Base-by-base conservation (phyloP, 306 rosid genomes). In the Lathyrus tuberosus region DNA sequence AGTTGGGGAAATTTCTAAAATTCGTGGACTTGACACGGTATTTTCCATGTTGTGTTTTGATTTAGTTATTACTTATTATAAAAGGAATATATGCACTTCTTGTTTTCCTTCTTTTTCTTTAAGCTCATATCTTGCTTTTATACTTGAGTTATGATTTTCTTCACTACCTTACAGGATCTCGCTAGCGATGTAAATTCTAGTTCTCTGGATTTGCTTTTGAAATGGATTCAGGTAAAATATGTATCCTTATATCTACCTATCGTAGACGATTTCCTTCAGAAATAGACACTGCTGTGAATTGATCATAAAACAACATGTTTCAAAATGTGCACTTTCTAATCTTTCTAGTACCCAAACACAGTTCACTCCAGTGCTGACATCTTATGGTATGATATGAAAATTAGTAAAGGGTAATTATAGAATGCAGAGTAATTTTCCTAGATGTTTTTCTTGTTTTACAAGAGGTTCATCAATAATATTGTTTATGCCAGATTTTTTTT, bases 211-310 rank as follows among this genome's bases (percentile, higher is more conserved):
- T 60, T 93, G 85, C 84, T 93, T 78, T 80, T 93, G 73, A 83
- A 73, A 74, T 93, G 97, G 97, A 84, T 90, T 67, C 91, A 93
- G 98, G 98, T 93, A 84, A 42, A 48, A 33, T 72, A 52, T 26
- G 20, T 56, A 40, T 68, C 28, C 52, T 75, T 61, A 33, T 47
- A 61, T 66, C 26, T 48, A 16, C 15, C 16, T 53, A 7, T n/a
- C n/a, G 20, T 57, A 12, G 56, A 38, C 22, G 18, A 6, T 66
- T 72, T 30, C 59, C 62, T 24, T 48, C 26, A 13, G 18, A 63
- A 38, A 38, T 26, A 37, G 44, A 57, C 58, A 58, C 49, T 28
- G 30, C n/a, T 2, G 9, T 69, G 52, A 15, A 16, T 69, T 58
- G 18, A 57, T 24, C 40, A 31, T 62, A n/a, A n/a, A n/a, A n/a